Evolutionary conservation across 2,329 filamentous ascomycete species (phyloP).

Genomic region (Trichoderma simmonsii): DNA sequence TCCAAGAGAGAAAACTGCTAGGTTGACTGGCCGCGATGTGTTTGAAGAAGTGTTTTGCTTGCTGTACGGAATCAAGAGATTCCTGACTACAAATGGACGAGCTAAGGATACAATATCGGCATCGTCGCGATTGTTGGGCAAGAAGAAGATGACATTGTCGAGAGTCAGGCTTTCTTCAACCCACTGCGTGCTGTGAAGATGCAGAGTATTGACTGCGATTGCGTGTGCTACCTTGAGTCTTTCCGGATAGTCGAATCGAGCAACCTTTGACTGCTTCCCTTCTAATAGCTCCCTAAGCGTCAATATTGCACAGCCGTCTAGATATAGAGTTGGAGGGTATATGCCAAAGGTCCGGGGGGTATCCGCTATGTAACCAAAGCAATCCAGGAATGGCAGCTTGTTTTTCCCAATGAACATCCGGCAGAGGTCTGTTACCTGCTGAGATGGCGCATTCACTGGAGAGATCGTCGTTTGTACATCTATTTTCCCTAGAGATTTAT

Average conservation of each 20-base stretch:
- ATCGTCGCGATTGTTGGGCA: not conserved
- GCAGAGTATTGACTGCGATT: not conserved
- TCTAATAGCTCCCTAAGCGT: not conserved
- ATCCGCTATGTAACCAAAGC: not conserved
- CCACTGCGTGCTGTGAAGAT: not conserved
- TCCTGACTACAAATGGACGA: not conserved
- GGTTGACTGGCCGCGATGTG: not conserved
- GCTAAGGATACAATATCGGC: not conserved
- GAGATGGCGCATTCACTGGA: not conserved
- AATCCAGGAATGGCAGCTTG: not conserved
- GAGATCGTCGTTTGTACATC: not conserved
- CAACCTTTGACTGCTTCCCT: not conserved
- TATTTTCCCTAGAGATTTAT: too few species aligned
- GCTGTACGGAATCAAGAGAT: not conserved
- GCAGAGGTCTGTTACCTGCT: not conserved
- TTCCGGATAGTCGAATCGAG: not conserved
- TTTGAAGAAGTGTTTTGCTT: not conserved
- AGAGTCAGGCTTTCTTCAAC: not conserved
- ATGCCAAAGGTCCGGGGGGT: not conserved
- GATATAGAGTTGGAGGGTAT: not conserved
- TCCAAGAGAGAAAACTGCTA: not conserved
- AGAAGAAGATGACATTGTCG: not conserved
- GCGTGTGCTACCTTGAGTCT: not conserved
- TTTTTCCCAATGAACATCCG: not conserved
- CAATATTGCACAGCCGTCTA: not conserved